Conservation (phyloP, 1,139 yeast genomes). For the Pichiaceae sp. region DNA sequence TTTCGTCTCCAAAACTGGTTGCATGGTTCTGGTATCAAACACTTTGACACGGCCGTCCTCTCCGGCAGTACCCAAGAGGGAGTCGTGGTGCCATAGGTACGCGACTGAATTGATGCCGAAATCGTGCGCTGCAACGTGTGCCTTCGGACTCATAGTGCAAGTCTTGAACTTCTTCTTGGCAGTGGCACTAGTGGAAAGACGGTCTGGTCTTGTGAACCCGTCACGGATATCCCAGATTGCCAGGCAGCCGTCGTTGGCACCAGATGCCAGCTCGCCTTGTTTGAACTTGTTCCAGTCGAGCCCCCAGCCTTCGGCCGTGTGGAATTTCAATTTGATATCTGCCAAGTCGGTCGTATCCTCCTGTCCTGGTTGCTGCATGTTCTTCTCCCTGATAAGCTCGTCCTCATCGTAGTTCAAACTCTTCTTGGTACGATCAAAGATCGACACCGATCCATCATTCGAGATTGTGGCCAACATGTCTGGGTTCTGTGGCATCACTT, state of each 20-base stretch:
- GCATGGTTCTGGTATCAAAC: slow-evolving; percentile 37
- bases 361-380: background rate
- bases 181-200: slow-evolving; percentile 5
- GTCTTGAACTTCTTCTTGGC: slow-evolving; percentile 9
- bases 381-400: background rate
- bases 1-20: slow-evolving; percentile 3
- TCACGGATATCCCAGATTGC: slow-evolving; percentile 24
- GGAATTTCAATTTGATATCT: slow-evolving; percentile 21
- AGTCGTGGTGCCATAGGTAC: slow-evolving; percentile 54
- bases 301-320: slow-evolving; percentile 25
- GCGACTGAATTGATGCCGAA: slow-evolving; percentile 53
- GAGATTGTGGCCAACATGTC: slow-evolving; percentile 62
- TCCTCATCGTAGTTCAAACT: slow-evolving; percentile 22
- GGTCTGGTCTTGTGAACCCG: slow-evolving; percentile 12
- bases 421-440: slow-evolving; percentile 48
- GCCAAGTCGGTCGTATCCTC: slow-evolving; percentile 11
- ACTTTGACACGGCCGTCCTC: slow-evolving; percentile 43
- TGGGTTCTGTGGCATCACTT: slow-evolving; percentile 73
- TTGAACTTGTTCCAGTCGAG: slow-evolving; percentile 23
- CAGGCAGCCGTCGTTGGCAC: slow-evolving; percentile 25
- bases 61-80: slow-evolving; percentile 48
- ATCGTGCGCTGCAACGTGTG: slow-evolving; percentile 18
- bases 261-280: slow-evolving; percentile 21
- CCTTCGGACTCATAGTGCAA: slow-evolving; percentile 10
- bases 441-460: slow-evolving; percentile 18